phyloP scores from a whole-genome alignment of 129 eudicot genomes.

The Arctium minus region DNA sequence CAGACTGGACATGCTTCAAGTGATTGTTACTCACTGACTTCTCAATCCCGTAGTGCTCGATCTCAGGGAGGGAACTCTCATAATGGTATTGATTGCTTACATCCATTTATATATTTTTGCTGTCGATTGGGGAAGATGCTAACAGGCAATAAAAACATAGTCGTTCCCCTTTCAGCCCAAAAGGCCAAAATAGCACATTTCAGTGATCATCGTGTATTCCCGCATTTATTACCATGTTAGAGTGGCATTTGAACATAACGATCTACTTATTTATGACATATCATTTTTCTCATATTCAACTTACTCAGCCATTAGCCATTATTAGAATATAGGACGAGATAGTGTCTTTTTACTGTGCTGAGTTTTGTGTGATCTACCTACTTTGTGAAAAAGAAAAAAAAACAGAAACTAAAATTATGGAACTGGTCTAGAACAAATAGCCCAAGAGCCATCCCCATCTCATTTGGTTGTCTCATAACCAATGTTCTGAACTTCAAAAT shows the following conservation, averaged over 20 bases:
- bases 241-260: not conserved
- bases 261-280: not conserved
- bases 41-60: slow-evolving; percentile 54
- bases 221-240: not conserved
- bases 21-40: slow-evolving; percentile 53
- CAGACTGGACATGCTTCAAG: slow-evolving; percentile 65
- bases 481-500: not conserved
- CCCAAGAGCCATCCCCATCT: not conserved
- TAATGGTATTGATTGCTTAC: slow-evolving; percentile 35
- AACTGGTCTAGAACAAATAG: not conserved
- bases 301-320: not conserved
- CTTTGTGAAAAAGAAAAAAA: not conserved
- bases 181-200: not conserved
- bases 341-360: not conserved
- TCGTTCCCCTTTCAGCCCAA: not conserved
- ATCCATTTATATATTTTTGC: not conserved
- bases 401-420: too few species aligned
- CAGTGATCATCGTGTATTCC: not conserved
- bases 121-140: not conserved
- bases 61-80: slow-evolving; percentile 38
- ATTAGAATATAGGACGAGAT: too few species aligned
- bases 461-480: not conserved
- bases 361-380: not conserved
- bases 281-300: not conserved
- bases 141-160: too few species aligned